Evolutionary conservation across 495 filamentous ascomycete species (phyloP).

Genomic region (Chaetomidium leptoderma): DNA sequence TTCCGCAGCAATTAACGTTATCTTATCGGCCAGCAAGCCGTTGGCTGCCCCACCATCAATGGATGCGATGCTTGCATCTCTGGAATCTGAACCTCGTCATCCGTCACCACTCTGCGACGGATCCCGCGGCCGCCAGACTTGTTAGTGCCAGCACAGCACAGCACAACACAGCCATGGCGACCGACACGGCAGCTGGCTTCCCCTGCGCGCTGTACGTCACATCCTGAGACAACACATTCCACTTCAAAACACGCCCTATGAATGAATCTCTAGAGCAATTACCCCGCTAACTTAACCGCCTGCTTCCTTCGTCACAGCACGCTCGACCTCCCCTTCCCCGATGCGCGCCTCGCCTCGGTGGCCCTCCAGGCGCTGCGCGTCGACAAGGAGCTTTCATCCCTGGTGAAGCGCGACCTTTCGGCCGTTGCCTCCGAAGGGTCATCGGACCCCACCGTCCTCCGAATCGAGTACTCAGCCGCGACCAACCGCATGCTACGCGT

Average conservation of each 20-base stretch:
- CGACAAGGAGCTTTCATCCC: constrained; percentile 80
- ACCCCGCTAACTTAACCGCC: constrained; percentile 11
- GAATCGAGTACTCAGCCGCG: constrained; percentile 76
- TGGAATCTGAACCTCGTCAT: constrained; percentile 12
- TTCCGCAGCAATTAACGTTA: neutral
- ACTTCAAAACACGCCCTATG: neutral
- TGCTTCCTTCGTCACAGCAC: constrained; percentile 49
- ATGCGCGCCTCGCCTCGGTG: constrained; percentile 68
- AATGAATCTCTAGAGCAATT: neutral
- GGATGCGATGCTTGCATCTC: neutral
- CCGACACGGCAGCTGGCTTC: constrained; percentile 2
- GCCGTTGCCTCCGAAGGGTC: constrained; percentile 27
- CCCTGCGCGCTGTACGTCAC: constrained; percentile 18
- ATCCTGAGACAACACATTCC: constrained; percentile 20
- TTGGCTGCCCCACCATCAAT: constrained; percentile 10
- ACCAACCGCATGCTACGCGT: constrained; percentile 96
- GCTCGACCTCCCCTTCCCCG: constrained; percentile 80
- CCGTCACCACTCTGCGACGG: constrained; percentile 10
- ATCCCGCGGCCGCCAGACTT: neutral
- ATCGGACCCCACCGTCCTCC: constrained; percentile 54
- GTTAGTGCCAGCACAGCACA: constrained; percentile 5
- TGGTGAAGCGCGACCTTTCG: constrained; percentile 68
- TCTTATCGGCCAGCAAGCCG: constrained; percentile 6
- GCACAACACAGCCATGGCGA: constrained; percentile 20
- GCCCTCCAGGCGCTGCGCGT: constrained; percentile 75